Evolutionary conservation across 257 asterid genomes (phyloP), one percentile per base, ranked within the genome.

Genomic region (Plantago ovata): DNA sequence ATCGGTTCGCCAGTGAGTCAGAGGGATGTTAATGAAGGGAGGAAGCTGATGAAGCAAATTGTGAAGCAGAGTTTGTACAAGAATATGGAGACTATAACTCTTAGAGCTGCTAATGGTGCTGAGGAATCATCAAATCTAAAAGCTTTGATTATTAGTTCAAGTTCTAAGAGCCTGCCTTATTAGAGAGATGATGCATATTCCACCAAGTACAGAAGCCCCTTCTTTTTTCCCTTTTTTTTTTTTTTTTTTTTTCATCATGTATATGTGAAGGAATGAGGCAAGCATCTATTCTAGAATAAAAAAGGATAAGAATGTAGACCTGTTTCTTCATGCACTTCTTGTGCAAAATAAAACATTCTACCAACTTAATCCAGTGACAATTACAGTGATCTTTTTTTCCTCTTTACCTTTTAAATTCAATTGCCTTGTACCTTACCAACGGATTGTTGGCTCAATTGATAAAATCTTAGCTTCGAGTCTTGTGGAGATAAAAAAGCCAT

Each of bases 121-220:
- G 78, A 58, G n/a, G 95, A 74, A 59, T 43, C 81, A 54, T 69
- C 82, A 1, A 71, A 62, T 62, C 70, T 87, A 6, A 90, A 90
- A 68, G 78, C 87, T 10, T 72, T 90, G 74, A 79, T 72, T 45
- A 59, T 79, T 58, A 79, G 86, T 60, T 77, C 98, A 6, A 90
- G 98, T 64, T 90, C 96, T 24, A 87, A 87, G 79, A 90, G 96
- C 72, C 82, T 90, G 75, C 94, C 96, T 64, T 90, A 81, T 24
- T 78, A 77, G 67, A 61, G 13, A 50, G 42, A 42, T 32, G 20
- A 10, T 19, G 15, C 22, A 20, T 10, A 19, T 19, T 18, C 41
- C 9, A 0, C 13, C 18, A 13, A 15, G 57, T 64, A 64, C n/a
- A 49, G 57, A 36, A 38, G 36, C 4, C 38, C 28, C 43, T 20